Conservation (phyloP, 1,139 yeast genomes). For the Candida neerlandica region DNA sequence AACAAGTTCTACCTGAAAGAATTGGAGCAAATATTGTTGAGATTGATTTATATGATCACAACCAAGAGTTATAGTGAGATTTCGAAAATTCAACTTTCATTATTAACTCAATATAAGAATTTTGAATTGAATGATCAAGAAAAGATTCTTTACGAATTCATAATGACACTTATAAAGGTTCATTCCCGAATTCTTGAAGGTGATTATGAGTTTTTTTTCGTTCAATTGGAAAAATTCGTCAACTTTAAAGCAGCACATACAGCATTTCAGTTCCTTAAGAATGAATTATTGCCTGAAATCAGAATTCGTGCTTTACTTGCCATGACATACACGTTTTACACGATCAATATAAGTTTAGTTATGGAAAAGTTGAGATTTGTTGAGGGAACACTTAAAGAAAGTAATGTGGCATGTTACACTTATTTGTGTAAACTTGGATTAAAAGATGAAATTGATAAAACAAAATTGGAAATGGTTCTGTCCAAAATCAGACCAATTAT, state of each 20-base stretch:
- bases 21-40: slow-evolving; percentile 71
- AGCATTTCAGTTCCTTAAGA: slow-evolving; percentile 35
- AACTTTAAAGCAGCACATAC: slow-evolving; percentile 33
- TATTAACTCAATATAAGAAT: slow-evolving; percentile 13
- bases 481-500: neutral
- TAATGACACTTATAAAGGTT: slow-evolving; percentile 28
- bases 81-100: slow-evolving; percentile 33
- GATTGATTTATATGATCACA: slow-evolving; percentile 75
- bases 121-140: slow-evolving; percentile 25
- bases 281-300: slow-evolving; percentile 53
- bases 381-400: slow-evolving; percentile 7
- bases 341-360: slow-evolving; percentile 50
- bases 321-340: slow-evolving; percentile 63
- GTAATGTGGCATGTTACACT: neutral
- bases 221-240: slow-evolving; percentile 10
- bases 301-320: slow-evolving; percentile 61
- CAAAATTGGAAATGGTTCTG: neutral
- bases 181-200: slow-evolving; percentile 28
- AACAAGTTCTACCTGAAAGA: slow-evolving; percentile 26
- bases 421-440: slow-evolving; percentile 30
- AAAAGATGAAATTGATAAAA: slow-evolving; percentile 13
- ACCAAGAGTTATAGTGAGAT: slow-evolving; percentile 67
- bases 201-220: slow-evolving; percentile 59
- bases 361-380: slow-evolving; percentile 50
- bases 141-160: slow-evolving; percentile 22